phyloP scores from a whole-genome alignment of 768 basidiomycete species.

The Termitomyces heimii region DNA sequence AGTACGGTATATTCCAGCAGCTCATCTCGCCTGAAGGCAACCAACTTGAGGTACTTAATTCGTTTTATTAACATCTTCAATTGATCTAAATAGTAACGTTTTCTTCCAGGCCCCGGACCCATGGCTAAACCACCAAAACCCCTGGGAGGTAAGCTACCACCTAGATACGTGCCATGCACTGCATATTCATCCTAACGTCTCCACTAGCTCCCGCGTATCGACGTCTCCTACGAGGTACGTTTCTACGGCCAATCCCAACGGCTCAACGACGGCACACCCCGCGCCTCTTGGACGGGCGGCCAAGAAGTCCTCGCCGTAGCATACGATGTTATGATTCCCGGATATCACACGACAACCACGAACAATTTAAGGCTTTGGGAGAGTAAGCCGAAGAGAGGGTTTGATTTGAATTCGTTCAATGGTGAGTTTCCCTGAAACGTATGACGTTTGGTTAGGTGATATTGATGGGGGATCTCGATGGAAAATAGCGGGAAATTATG shows the following conservation, averaged over 20 bases:
- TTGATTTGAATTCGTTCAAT: constrained; percentile 94
- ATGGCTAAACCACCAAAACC: constrained; percentile 85
- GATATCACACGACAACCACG: constrained; percentile 76
- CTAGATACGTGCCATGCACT: neutral
- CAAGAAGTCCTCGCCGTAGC: constrained; percentile 93
- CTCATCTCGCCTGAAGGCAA: constrained; percentile 80
- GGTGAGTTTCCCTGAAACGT: constrained; percentile 31
- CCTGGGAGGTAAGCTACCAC: constrained; percentile 59
- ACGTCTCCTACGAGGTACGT: constrained; percentile 79
- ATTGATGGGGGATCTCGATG: neutral
- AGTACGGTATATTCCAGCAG: constrained; percentile 96
- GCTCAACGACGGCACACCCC: constrained; percentile 49
- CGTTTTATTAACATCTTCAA: neutral
- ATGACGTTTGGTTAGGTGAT: neutral
- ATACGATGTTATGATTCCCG: constrained; percentile 93
- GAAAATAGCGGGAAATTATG: constrained; percentile 81
- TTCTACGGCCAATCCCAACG: constrained; percentile 86
- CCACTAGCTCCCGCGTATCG: constrained; percentile 60
- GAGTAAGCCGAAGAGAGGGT: constrained; percentile 82
- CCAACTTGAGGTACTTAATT: constrained; percentile 56
- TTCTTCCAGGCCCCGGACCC: constrained; percentile 74
- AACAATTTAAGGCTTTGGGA: constrained; percentile 89
- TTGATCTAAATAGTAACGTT: neutral
- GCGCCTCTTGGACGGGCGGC: constrained; percentile 78
- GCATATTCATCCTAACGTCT: neutral